Base-by-base conservation (phyloP, 257 asterid species). In the Gentiana dahurica region DNA sequence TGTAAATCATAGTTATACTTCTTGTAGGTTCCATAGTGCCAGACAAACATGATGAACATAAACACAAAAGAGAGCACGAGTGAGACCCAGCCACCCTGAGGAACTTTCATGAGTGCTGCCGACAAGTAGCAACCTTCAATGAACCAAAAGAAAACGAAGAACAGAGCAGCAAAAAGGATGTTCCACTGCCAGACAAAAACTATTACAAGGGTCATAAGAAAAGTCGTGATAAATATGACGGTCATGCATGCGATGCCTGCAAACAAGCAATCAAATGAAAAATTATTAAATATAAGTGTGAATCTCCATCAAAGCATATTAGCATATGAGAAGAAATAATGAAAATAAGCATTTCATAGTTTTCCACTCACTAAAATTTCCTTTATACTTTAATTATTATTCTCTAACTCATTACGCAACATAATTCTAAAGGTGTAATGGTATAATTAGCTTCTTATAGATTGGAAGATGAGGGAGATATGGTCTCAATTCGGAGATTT, bases 161-260 rank as follows among this genome's bases (percentile, higher is more conserved):
- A 91, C 8, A 55, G 54, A 24, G 65, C 60, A 12, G 95, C 89
- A 34, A 77, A 69, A 44, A 74, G 13, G 51, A 73, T 36, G 51
- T 71, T 85, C 69, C 73, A 71, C 62, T 85, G 94, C 98, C 96
- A 87, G 65, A 87, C 95, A 47, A 91, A 67, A 50, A 85, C 77
- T 73, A 91, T 85, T 24, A 87, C 86, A 6, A 91, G 88, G 36
- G 96, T 83, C 95, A 87, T 82, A 66, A 91, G 87, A 68, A 85
- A 87, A 56, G 98, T 87, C 8, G 98, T 87, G 35, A 91, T 83
- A 63, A 79, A 85, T 92, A 91, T 91, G 63, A 87, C 96, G 0
- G 96, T 77, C 94, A 85, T 91, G 68, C 94, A 94, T 60, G 98
- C 98, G 52, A 87, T 71, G 54, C 98, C 98, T 91, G 95, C 62